Evolutionary conservation across 306 rosid genomes (phyloP).

Genomic region (Ormosia semicastrata): DNA sequence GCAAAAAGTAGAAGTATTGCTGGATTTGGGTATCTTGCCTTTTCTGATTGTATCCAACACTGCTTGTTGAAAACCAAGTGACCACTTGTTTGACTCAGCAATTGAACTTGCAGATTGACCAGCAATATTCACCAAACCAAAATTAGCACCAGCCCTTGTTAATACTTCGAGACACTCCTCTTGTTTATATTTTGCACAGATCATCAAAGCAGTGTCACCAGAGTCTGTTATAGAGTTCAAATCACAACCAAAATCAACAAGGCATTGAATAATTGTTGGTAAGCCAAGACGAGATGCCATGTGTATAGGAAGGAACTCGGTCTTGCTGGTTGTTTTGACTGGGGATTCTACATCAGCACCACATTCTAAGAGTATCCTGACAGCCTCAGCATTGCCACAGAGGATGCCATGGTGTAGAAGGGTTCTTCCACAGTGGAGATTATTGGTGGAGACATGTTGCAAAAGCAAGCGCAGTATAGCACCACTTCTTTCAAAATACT

Average conservation of each 20-base stretch:
- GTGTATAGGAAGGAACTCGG: conserved; percentile 71
- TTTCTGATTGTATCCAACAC: conserved; percentile 47
- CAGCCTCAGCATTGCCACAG: conserved; percentile 74
- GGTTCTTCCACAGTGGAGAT: conserved; percentile 64
- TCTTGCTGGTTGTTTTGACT: conserved; percentile 55
- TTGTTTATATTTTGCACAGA: conserved; percentile 65
- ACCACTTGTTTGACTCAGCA: conserved; percentile 66
- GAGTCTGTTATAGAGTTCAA: conserved; percentile 61
- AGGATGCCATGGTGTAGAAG: conserved; percentile 87
- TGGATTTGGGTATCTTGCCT: conserved; percentile 59
- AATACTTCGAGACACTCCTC: conserved; percentile 66
- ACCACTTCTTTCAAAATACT: conserved; percentile 87
- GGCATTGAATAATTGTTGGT: conserved; percentile 55
- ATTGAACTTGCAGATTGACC: conserved; percentile 68
- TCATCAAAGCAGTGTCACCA: conserved; percentile 83
- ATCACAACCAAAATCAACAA: conserved; percentile 74
- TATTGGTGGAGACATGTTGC: conserved; percentile 42
- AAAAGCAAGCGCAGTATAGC: conserved; percentile 68
- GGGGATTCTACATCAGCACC: conserved; percentile 62
- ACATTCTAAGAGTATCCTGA: conserved; percentile 52
- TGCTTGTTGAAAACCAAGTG: conserved; percentile 62
- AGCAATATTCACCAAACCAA: conserved; percentile 64
- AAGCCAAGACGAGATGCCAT: conserved; percentile 83
- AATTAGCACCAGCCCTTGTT: conserved; percentile 74
- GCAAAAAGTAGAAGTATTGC: conserved; percentile 55